Conservation (phyloP, 306 rosid genomes). For the Coriaria nepalensis region DNA sequence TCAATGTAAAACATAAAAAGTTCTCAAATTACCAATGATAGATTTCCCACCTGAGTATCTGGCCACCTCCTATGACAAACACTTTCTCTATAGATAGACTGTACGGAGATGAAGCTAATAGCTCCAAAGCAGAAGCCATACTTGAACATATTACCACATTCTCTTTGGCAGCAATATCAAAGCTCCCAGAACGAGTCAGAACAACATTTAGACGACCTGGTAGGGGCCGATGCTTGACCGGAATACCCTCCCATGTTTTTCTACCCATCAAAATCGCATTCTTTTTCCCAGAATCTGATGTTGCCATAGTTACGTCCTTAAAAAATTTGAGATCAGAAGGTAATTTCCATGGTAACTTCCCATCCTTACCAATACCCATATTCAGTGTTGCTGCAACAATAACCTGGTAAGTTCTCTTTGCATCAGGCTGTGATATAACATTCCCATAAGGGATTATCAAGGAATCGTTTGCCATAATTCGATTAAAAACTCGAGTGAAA, state of each 20-base stretch:
- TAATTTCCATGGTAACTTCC: constrained; percentile 71
- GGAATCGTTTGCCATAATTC: constrained; percentile 54
- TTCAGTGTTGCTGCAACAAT: constrained; percentile 73
- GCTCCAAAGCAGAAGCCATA: constrained; percentile 70
- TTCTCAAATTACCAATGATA: constrained; percentile 7
- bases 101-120: constrained; percentile 85
- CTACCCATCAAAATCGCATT: constrained; percentile 94
- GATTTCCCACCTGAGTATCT: constrained; percentile 51
- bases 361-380: constrained; percentile 88
- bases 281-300: constrained; percentile 70
- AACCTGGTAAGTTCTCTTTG: constrained; percentile 78
- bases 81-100: constrained; percentile 87
- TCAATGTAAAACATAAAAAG: constrained; percentile 7
- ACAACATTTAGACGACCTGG: constrained; percentile 87
- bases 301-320: constrained; percentile 40
- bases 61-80: constrained; percentile 81
- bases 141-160: constrained; percentile 89
- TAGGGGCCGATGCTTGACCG: constrained; percentile 49
- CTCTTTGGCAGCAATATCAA: constrained; percentile 86
- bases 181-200: constrained; percentile 86
- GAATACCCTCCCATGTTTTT: constrained; percentile 85
- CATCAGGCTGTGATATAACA: constrained; percentile 31
- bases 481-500: constrained; percentile 17
- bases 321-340: constrained; percentile 75
- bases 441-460: constrained; percentile 36